These are phyloP conservation scores for Sporothrix sp. DNA, from an alignment of 2,329 filamentous ascomycete genomes.

Conservation along the genomic window DNA sequence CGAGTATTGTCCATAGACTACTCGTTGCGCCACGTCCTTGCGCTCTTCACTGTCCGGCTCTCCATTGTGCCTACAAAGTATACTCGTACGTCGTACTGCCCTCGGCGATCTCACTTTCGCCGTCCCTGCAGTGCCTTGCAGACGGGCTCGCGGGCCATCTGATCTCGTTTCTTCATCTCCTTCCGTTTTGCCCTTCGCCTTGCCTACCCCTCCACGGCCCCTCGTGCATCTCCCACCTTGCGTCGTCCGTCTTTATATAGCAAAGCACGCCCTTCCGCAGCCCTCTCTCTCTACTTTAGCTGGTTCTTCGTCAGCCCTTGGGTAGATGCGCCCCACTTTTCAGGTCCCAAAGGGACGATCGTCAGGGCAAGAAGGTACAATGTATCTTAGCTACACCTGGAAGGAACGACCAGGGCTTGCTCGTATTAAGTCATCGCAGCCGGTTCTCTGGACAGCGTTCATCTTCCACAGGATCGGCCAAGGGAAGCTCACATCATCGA, in stretches of 20 bases:
- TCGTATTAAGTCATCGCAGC: background rate
- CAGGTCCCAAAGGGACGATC: conserved; percentile 8
- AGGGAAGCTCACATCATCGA: background rate
- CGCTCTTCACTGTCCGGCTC: background rate
- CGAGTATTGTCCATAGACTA: background rate
- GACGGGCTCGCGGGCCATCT: too few relatives aligned
- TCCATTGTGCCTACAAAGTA: too few relatives aligned
- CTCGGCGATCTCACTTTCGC: too few relatives aligned
- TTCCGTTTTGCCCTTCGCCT: background rate
- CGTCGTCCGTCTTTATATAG: background rate
- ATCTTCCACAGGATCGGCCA: background rate
- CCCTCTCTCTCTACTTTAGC: background rate
- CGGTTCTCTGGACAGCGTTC: background rate
- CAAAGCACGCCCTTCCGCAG: background rate
- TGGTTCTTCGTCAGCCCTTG: background rate
- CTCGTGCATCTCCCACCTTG: conserved; percentile 1
- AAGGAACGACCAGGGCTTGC: background rate
- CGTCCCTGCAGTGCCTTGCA: too few relatives aligned
- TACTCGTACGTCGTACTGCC: too few relatives aligned
- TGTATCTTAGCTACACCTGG: too few relatives aligned
- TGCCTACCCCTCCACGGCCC: background rate
- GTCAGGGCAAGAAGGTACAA: conserved; percentile 1
- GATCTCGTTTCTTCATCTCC: background rate
- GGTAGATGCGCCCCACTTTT: background rate
- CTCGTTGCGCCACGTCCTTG: background rate